A percentile compares a stretch with the other conserved stretches of the same genome.
phyloP scores from a whole-genome alignment of 148 eudicot species.

The Chenopodium suecicum region DNA sequence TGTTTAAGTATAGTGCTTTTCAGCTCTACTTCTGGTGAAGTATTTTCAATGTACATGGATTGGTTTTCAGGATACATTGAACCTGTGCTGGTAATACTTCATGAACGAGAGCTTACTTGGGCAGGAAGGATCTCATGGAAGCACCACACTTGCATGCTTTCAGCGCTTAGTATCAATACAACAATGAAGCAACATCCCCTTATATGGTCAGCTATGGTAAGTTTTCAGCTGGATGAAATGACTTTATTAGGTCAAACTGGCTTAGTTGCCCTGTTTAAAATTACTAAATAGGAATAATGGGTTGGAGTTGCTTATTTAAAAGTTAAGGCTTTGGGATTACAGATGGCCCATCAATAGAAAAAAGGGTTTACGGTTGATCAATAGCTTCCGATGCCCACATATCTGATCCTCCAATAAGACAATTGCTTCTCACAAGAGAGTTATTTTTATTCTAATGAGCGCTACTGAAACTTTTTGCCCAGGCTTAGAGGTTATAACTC shows the following conservation, averaged over 20 bases:
- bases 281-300: neutral
- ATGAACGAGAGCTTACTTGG: conserved; percentile 94
- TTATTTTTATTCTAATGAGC: neutral
- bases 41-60: conserved; percentile 7
- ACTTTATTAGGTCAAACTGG: conserved; percentile 4
- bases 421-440: neutral
- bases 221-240: conserved; percentile 20
- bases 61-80: conserved; percentile 77
- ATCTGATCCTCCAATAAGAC: neutral
- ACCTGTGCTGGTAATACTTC: conserved; percentile 91
- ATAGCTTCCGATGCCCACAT: neutral
- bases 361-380: neutral
- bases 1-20: neutral
- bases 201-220: conserved; percentile 93
- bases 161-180: conserved; percentile 90
- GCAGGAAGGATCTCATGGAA: conserved; percentile 91
- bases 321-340: neutral
- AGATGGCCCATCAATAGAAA: neutral
- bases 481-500: neutral
- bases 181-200: conserved; percentile 92
- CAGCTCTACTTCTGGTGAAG: conserved; percentile 1
- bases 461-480: neutral
- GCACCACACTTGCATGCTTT: conserved; percentile 89
- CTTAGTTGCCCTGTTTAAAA: neutral
- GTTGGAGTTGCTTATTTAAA: neutral